Base-by-base conservation (phyloP, 2,329 filamentous ascomycete species). In the Pseudogymnoascus sp. region DNA sequence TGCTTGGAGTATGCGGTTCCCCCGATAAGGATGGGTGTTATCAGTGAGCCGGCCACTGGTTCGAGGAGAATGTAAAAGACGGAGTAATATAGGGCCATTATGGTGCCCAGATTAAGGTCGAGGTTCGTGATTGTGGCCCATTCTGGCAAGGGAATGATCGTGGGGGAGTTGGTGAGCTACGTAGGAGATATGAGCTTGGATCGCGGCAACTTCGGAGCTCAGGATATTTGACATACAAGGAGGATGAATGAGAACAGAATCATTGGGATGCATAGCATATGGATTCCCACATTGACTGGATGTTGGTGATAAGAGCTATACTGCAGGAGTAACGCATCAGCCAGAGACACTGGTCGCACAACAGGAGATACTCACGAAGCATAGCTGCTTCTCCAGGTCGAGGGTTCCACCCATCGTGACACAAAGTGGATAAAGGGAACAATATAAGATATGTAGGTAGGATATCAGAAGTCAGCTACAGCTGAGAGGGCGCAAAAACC, bases 61-160 rank as follows among this genome's bases (percentile, higher is more conserved):
- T 99, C 94, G 71, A 99, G 87, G 21, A 99, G 83, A 58, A 97
- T 81, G 72, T 97, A 99, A 61, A 97, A 83, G 1, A 82, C 82
- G 37, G 88, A 83, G 76, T 94, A 97, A 29, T 87, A 71, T 60
- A 85, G 80, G 35, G 86, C 84, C 48, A 78, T 77, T 61, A 89
- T 82, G 10, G 84, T 90, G 65, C 83, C 84, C 45, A 85, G 77
- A 67, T 85, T 92, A 63, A 86, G 82, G 13, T 82, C 80, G 64
- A 87, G 82, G 69, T 89, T 85, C 29, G 87, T 86, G 15, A 85
- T 78, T 31, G 85, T 87, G 33, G 89, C 81, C 77, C 83, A 88
- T 64, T 80, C 78, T 18, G 89, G 89, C 12, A 86, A 79, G 60
- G 81, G 80, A 69, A 88, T 83, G 58, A 88, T 80, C 67, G 76